Base-by-base conservation (phyloP, 2,329 filamentous ascomycete species). In the Epichloe coenophiala region DNA sequence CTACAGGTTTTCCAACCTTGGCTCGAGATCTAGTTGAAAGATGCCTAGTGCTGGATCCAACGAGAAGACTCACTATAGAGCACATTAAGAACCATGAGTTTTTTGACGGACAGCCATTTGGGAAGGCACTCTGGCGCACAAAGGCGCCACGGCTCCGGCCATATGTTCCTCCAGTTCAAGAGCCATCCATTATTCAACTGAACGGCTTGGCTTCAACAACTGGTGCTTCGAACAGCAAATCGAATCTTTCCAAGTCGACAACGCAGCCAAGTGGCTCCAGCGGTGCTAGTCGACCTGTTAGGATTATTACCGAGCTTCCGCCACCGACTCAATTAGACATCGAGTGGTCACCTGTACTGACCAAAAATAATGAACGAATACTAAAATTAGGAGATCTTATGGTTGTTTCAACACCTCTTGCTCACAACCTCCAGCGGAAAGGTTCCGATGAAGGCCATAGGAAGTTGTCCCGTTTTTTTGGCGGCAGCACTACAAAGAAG, bases 271-370 rank as follows among this genome's bases (percentile, higher is more conserved):
- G 56, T 53, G 53, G 60, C 23, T 63, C 64, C 2, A 78, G 76
- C 49, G 73, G 72, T 37, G 64, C 68, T 36, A 69, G 72, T 27
- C 74, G 88, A 50, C 85, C 89, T 35, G 77, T 86, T 2, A 77
- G 89, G 54, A 82, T 96, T 53, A 94, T 98, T 54, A 97, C 93
- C 1, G 93, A 98, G 65, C 75, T 98, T 9, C 89, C 93, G 15
- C 91, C 93, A n/a, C 93, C 93, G 1, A 95, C 87, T 47, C 93
- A 97, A 65, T 73, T 98, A 27, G 93, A 98, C 62, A 95, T 98
- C 51, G 93, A 98, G 68, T 98, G 93, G 93, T 96, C 91, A 1
- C 93, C 93, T 1, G 90, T 98, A 4, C 72, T 98, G 50, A 96
- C 87, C 9, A 83, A 84, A 60, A 84, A 81, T 53, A 96, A 97